Percentiles rank a stretch among this genome's conserved stretches.
Conservation (phyloP, 164 flowering plant species). For the Paratinospora sagittata region DNA sequence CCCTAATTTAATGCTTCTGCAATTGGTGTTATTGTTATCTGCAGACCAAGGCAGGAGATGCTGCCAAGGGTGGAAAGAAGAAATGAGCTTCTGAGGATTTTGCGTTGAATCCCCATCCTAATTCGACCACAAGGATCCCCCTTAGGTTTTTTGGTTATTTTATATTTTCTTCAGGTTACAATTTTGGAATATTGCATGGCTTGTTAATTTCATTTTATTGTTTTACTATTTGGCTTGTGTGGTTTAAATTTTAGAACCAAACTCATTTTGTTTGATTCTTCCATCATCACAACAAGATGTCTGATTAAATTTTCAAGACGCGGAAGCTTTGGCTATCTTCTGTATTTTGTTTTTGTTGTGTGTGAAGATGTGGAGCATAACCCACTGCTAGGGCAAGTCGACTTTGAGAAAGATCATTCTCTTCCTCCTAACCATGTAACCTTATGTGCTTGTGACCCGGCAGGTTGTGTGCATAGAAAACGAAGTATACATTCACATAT, state of each 20-base stretch:
- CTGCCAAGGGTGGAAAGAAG: conserved; percentile 57
- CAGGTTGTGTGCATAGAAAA: too few relatives aligned
- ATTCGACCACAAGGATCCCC: background rate
- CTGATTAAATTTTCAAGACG: background rate
- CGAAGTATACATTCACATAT: too few relatives aligned
- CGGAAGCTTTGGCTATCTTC: background rate
- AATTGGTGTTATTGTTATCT: background rate
- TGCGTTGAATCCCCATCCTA: background rate
- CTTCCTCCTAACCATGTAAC: too few relatives aligned
- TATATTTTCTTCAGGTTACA: background rate
- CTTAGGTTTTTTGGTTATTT: background rate
- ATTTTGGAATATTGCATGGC: background rate
- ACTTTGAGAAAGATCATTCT: too few relatives aligned
- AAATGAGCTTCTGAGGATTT: conserved; percentile 26
- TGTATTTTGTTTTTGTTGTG: background rate
- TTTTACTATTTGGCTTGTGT: background rate
- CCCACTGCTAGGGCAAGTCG: too few relatives aligned
- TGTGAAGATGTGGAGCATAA: too few relatives aligned
- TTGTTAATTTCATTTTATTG: background rate
- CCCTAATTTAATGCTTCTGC: background rate
- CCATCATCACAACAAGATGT: background rate
- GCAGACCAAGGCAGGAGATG: conserved; percentile 58
- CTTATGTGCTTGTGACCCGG: too few relatives aligned
- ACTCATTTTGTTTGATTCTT: background rate
- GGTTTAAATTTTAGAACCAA: background rate